A percentile compares a stretch with the other conserved stretches of the same genome.
Evolutionary conservation across 2,329 filamentous ascomycete species (phyloP).

Genomic region (Hirsutella thompsonii): DNA sequence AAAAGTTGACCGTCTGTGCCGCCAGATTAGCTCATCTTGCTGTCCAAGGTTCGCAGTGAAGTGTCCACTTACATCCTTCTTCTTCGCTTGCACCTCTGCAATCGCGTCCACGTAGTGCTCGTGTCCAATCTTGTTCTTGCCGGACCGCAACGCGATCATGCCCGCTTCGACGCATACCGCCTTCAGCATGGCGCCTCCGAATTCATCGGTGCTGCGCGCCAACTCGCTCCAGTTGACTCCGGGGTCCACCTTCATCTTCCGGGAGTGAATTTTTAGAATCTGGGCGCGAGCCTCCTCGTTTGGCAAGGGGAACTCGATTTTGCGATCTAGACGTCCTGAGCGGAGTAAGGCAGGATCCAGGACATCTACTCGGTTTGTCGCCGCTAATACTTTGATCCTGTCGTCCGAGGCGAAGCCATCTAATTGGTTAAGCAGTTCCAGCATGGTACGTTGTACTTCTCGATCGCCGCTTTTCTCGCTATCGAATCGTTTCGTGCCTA

Average conservation of each 20-base stretch:
- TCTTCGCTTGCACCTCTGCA: slow-evolving; percentile 87
- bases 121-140: slow-evolving; percentile 92
- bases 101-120: slow-evolving; percentile 99
- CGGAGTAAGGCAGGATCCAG: slow-evolving; percentile 83
- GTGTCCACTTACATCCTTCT: slow-evolving; percentile 62
- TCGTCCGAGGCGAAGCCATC: slow-evolving; percentile 97
- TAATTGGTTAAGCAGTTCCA: slow-evolving; percentile 95
- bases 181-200: slow-evolving; percentile 94
- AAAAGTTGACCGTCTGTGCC: slow-evolving; percentile 42
- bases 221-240: slow-evolving; percentile 92
- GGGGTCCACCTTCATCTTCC: slow-evolving; percentile 95
- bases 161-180: slow-evolving; percentile 97
- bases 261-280: slow-evolving; percentile 92
- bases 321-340: slow-evolving; percentile 84
- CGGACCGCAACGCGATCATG: slow-evolving; percentile 93
- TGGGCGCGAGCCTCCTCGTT: slow-evolving; percentile 97
- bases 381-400: slow-evolving; percentile 89
- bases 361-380: slow-evolving; percentile 89
- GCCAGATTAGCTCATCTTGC: neutral
- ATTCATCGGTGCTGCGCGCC: slow-evolving; percentile 94
- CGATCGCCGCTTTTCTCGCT: slow-evolving; percentile 95
- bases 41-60: neutral
- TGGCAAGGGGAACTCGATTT: slow-evolving; percentile 95
- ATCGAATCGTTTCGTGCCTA: slow-evolving; percentile 98
- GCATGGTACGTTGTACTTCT: slow-evolving; percentile 97